A percentile compares a stretch with the other conserved stretches of the same genome.
These are phyloP conservation scores for Pseudevernia furfuracea DNA, from an alignment of 495 filamentous ascomycete genomes.

Conservation along the genomic window DNA sequence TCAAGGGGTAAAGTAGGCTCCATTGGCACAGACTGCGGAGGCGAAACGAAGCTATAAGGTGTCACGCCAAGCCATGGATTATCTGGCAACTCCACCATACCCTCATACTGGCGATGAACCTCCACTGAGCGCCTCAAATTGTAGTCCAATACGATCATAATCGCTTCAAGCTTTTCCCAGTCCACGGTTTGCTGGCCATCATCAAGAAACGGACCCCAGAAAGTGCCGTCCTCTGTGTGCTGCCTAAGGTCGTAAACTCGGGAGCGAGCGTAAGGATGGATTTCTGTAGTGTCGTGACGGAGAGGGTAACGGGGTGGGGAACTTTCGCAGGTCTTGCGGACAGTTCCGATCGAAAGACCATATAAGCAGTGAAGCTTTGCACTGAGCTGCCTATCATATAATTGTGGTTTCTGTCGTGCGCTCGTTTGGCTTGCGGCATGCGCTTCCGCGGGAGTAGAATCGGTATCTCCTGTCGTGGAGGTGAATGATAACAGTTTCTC, in stretches of 20 bases:
- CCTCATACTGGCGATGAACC: constrained; percentile 11
- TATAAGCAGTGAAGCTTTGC: constrained; percentile 57
- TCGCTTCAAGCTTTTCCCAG: constrained; percentile 64
- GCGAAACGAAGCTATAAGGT: constrained; percentile 39
- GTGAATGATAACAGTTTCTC: neutral
- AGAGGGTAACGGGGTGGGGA: constrained; percentile 14
- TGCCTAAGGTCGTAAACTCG: constrained; percentile 59
- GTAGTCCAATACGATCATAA: constrained; percentile 50
- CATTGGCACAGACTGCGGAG: constrained; percentile 21
- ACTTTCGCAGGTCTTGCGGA: constrained; percentile 5
- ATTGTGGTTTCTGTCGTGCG: neutral
- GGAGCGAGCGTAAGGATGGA: constrained; percentile 49
- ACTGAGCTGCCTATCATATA: constrained; percentile 41
- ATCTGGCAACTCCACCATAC: constrained; percentile 24
- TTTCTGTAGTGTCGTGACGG: constrained; percentile 26
- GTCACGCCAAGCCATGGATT: constrained; percentile 46
- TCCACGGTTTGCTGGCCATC: constrained; percentile 48
- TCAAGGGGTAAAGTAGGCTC: constrained; percentile 37
- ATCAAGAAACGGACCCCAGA: constrained; percentile 56
- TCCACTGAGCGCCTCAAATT: constrained; percentile 37
- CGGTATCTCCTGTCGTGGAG: neutral
- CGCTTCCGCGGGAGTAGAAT: neutral
- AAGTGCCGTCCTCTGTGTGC: constrained; percentile 41
- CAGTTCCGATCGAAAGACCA: constrained; percentile 41
- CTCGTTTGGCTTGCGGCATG: neutral